Conservation (phyloP, 2,329 filamentous ascomycete genomes). For the Aquanectria penicillioides region DNA sequence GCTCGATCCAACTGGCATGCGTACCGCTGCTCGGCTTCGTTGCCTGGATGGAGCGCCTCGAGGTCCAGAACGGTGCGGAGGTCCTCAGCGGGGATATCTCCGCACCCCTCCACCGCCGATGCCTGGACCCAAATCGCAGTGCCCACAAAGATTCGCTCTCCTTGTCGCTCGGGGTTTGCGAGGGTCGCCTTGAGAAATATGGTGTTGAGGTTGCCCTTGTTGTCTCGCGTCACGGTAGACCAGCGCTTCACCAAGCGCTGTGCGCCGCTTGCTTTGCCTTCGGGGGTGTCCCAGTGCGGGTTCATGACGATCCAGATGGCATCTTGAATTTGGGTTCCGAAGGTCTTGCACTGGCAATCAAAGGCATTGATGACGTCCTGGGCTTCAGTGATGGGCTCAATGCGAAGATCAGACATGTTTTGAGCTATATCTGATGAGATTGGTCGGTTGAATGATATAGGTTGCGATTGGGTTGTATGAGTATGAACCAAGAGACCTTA, state of each 20-base stretch:
- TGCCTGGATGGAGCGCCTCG: constrained; percentile 51
- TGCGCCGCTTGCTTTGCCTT: constrained; percentile 51
- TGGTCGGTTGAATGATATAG: not conserved
- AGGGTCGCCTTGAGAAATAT: constrained; percentile 65
- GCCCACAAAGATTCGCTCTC: constrained; percentile 54
- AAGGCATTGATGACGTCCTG: constrained; percentile 42
- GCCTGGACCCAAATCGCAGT: constrained; percentile 65
- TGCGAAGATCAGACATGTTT: constrained; percentile 21
- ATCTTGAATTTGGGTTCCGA: constrained; percentile 62
- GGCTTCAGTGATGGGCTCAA: constrained; percentile 42
- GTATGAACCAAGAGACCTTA: not conserved
- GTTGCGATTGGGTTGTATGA: not conserved
- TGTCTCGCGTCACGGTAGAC: constrained; percentile 49
- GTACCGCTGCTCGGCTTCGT: constrained; percentile 58
- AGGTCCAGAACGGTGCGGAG: constrained; percentile 45
- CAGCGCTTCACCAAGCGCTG: constrained; percentile 55
- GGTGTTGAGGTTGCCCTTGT: constrained; percentile 57
- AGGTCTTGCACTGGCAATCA: constrained; percentile 46
- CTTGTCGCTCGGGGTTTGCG: constrained; percentile 41
- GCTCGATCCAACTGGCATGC: constrained; percentile 55
- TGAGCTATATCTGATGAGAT: constrained; percentile 7
- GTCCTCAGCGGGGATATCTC: constrained; percentile 51
- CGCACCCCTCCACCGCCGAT: constrained; percentile 59
- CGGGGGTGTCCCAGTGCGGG: constrained; percentile 63
- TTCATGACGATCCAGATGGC: constrained; percentile 62